These are phyloP conservation scores for Solanum tarijense DNA, from an alignment of 257 asterid genomes.

Conservation along the genomic window DNA sequence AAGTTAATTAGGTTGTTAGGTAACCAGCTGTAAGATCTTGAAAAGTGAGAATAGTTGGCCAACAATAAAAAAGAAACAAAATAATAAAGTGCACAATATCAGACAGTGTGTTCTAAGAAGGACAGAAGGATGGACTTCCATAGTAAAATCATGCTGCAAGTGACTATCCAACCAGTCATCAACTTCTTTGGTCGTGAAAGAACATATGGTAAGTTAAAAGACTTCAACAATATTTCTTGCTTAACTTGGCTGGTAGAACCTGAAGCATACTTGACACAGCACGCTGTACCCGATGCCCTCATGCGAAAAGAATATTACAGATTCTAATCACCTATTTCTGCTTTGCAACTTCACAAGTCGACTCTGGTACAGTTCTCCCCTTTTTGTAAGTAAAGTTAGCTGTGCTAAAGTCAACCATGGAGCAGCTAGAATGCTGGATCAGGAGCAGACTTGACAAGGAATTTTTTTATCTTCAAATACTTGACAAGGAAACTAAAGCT, in stretches of 20 bases:
- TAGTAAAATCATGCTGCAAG: not conserved
- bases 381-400: not conserved
- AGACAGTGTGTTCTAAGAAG: not conserved
- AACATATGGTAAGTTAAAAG: not conserved
- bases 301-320: not conserved
- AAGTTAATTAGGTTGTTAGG: not conserved
- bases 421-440: not conserved
- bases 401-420: not conserved
- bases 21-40: conserved; percentile 1
- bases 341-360: not conserved
- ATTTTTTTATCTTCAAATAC: not conserved
- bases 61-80: not conserved
- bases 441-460: not conserved
- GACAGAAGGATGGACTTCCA: not conserved
- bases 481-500: not conserved
- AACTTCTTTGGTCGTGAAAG: not conserved
- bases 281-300: not conserved
- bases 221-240: not conserved
- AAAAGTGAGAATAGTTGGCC: not conserved
- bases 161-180: not conserved
- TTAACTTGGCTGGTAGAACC: not conserved
- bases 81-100: not conserved
- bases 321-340: not conserved
- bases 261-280: not conserved
- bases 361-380: not conserved